These are phyloP conservation scores for Cucurbita ficifolia DNA, from an alignment of 306 rosid species.

Conservation along the genomic window DNA sequence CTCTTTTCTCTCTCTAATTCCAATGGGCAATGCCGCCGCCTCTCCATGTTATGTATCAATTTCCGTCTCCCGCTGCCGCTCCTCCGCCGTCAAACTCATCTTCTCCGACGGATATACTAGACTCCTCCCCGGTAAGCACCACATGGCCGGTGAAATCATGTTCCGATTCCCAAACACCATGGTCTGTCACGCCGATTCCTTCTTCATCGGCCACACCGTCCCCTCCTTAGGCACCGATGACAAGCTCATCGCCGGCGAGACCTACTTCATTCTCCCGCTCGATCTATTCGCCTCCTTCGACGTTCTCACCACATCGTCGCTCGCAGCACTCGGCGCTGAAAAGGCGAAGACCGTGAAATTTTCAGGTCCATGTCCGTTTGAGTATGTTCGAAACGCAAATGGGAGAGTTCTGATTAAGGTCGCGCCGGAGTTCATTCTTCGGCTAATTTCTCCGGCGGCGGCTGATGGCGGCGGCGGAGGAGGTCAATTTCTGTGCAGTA, in stretches of 20 bases:
- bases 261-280: conserved; percentile 81
- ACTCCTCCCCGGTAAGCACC: conserved; percentile 26
- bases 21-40: conserved; percentile 39
- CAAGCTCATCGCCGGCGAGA: conserved; percentile 47
- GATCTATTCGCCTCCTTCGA: conserved; percentile 27
- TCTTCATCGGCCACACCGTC: conserved; percentile 65
- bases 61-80: not conserved
- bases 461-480: not conserved
- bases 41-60: conserved; percentile 25
- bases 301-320: conserved; percentile 38
- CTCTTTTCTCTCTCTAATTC: not conserved
- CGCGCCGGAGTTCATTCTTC: conserved; percentile 52
- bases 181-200: conserved; percentile 69
- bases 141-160: conserved; percentile 79
- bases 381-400: conserved; percentile 40
- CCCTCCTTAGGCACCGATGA: conserved; percentile 56
- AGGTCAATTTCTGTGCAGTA: conserved; percentile 37
- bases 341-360: conserved; percentile 24
- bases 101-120: conserved; percentile 45
- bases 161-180: conserved; percentile 64
- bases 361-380: conserved; percentile 56
- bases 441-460: conserved; percentile 17
- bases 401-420: conserved; percentile 68
- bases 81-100: conserved; percentile 24
- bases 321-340: conserved; percentile 18